A percentile compares a stretch with the other conserved stretches of the same genome.
Evolutionary conservation across 805 yeast species (phyloP).

Genomic region (Starmerella apis): DNA sequence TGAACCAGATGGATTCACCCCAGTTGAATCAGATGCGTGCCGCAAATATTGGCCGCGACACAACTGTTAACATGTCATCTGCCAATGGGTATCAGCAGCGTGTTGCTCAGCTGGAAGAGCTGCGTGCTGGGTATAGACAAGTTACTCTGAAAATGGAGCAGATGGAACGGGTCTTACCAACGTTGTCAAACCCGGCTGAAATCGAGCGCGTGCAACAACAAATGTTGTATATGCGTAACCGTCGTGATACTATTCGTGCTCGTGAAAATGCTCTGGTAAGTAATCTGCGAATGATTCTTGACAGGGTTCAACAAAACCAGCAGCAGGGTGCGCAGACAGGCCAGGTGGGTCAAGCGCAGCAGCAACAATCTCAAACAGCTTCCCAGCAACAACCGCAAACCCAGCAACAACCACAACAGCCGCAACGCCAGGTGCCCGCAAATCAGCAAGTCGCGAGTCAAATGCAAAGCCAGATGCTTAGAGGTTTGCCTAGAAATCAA

Average conservation of each 20-base stretch:
- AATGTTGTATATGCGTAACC: conserved; percentile 13
- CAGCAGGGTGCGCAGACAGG: background rate
- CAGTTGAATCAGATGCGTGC: conserved; percentile 6
- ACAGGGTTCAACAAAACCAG: conserved; percentile 15
- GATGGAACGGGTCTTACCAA: conserved; percentile 14
- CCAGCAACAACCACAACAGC: conserved; percentile 4
- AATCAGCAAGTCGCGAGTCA: conserved; percentile 21
- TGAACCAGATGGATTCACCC: background rate
- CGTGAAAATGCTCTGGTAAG: conserved; percentile 23
- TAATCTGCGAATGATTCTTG: conserved; percentile 14
- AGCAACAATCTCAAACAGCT: background rate
- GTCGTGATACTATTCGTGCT: conserved; percentile 20
- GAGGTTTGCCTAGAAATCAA: conserved; percentile 18
- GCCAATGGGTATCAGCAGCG: conserved; percentile 26
- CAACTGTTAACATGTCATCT: conserved; percentile 18
- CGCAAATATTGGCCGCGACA: background rate
- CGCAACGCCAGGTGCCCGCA: conserved; percentile 18
- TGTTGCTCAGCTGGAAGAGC: conserved; percentile 22
- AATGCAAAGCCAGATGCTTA: conserved; percentile 17
- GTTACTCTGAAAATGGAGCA: conserved; percentile 18
- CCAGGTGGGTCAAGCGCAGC: background rate
- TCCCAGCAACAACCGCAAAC: background rate
- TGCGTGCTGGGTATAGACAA: conserved; percentile 16
- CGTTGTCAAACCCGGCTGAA: conserved; percentile 15
- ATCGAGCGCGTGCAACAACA: conserved; percentile 19